These are phyloP conservation scores for Plectosphaerella cucumerina DNA, from an alignment of 2,329 filamentous ascomycete species.

Conservation along the genomic window DNA sequence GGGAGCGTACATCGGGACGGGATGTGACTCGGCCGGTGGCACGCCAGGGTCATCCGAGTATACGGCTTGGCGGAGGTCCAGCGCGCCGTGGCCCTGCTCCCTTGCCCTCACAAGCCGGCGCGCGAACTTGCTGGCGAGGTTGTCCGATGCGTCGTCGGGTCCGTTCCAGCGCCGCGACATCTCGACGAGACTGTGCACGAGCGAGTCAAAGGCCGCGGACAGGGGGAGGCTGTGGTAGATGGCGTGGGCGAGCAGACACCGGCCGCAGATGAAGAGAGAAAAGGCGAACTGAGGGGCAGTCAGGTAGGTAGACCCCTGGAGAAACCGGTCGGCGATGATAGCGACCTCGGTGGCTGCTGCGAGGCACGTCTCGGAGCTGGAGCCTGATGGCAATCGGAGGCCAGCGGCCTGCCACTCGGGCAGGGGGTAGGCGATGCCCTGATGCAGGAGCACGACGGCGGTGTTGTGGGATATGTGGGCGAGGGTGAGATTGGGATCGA, in stretches of 20 bases:
- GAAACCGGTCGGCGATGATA: slow-evolving; percentile 30
- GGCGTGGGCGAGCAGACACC: slow-evolving; percentile 26
- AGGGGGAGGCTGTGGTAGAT: slow-evolving; percentile 24
- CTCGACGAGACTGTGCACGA: slow-evolving; percentile 26
- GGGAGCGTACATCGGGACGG: too few relatives aligned
- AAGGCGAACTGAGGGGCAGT: slow-evolving; percentile 31
- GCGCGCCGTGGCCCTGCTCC: slow-evolving; percentile 17
- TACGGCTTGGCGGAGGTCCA: slow-evolving; percentile 28
- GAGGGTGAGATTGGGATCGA: slow-evolving; percentile 40
- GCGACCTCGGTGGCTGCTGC: slow-evolving; percentile 31
- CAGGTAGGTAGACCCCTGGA: slow-evolving; percentile 24
- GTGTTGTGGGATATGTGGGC: slow-evolving; percentile 39
- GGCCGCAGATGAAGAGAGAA: slow-evolving; percentile 30
- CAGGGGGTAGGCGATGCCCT: slow-evolving; percentile 32
- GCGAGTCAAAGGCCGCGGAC: slow-evolving; percentile 22
- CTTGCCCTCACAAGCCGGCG: slow-evolving; percentile 20
- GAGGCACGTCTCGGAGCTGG: slow-evolving; percentile 35
- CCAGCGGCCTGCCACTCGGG: slow-evolving; percentile 21
- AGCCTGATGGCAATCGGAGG: slow-evolving; percentile 29
- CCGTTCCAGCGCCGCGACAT: slow-evolving; percentile 33
- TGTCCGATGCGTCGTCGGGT: slow-evolving; percentile 15
- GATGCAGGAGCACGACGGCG: slow-evolving; percentile 35
- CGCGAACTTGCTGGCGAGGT: slow-evolving; percentile 30
- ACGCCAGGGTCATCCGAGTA: slow-evolving; percentile 21
- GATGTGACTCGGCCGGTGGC: neutral